Base-by-base conservation (phyloP, 2,329 filamentous ascomycete species). In the Dactylellina sp. region DNA sequence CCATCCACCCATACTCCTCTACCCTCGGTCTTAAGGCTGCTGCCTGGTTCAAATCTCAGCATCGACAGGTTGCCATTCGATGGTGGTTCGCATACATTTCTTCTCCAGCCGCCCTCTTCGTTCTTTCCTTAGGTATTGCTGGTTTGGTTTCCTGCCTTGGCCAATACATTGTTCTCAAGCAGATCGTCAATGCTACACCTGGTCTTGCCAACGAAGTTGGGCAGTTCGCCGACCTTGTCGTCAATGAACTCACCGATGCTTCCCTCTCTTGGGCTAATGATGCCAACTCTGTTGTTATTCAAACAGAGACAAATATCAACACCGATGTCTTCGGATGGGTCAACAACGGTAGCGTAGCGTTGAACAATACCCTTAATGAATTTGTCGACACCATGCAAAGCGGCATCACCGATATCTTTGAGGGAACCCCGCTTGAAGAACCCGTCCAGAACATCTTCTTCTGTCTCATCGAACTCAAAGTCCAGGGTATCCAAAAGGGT, bases 21-120 rank as follows among this genome's bases (percentile, higher is more conserved):
- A 85, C 85, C 1, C 83, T 86, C 25, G 94, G 93, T 42, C 86
- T 97, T 80, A 89, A 86, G 81, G 77, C 91, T 18, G 87, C 91
- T 5, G 86, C 85, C 57, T 85, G 84, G 68, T 88, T 94, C 81
- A 86, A 86, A 60, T 86, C 81, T 82, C 82, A 81, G 79, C 85
- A 89, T 77, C 86, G 87, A 57, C 89, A 92, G 80, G 86, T 91
- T 49, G 85, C 97, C 44, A 85, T 89, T 7, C 88, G 93, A 75
- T 97, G 93, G 93, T 87, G 88, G 59, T 84, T 95, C 75, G 91
- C 93, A 7, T 97, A 97, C 80, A 89, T 89, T n/a, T 97, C 93
- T 0, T 93, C 93, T 0, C 82, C 90, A 0, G 88, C 92, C 0
- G 93, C 93, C 16, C 84, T 97, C n/a, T 93, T 97, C 78, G 87